Percentiles rank a stretch among this genome's conserved stretches.
These are phyloP conservation scores for Amanita pallidorosea DNA, from an alignment of 768 basidiomycete genomes.

Conservation along the genomic window DNA sequence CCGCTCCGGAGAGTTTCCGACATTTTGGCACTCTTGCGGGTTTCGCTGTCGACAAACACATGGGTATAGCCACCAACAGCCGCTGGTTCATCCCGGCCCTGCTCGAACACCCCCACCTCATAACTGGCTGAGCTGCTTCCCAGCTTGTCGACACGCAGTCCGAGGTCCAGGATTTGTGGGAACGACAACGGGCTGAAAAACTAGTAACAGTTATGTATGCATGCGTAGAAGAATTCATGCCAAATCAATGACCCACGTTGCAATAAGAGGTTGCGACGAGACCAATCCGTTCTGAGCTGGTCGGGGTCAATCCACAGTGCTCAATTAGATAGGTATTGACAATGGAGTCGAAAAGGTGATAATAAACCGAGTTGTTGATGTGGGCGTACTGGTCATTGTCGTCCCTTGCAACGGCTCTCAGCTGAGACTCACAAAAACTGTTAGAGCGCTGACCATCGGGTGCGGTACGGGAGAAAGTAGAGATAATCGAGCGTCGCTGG, in stretches of 20 bases:
- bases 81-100: constrained; percentile 26
- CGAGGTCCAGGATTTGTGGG: constrained; percentile 60
- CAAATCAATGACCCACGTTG: constrained; percentile 27
- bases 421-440: not conserved
- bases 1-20: not conserved
- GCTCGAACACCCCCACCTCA: constrained; percentile 67
- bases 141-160: constrained; percentile 54
- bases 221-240: not conserved
- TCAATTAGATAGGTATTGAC: constrained; percentile 72
- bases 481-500: constrained; percentile 42
- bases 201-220: constrained; percentile 21
- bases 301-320: constrained; percentile 46
- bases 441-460: constrained; percentile 47
- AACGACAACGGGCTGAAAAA: constrained; percentile 70
- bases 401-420: constrained; percentile 37
- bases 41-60: constrained; percentile 63
- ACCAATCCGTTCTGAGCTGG: constrained; percentile 45
- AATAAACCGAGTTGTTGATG: constrained; percentile 74
- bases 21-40: constrained; percentile 35
- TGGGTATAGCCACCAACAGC: constrained; percentile 64
- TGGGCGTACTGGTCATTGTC: constrained; percentile 85
- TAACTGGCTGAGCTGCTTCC: constrained; percentile 73
- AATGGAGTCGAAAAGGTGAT: constrained; percentile 74
- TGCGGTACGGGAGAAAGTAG: constrained; percentile 53
- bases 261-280: constrained; percentile 74